Percentiles rank a stretch among this genome's conserved stretches.
phyloP scores from a whole-genome alignment of 176 grass and related monocot genomes.

The Carex scoparia region DNA sequence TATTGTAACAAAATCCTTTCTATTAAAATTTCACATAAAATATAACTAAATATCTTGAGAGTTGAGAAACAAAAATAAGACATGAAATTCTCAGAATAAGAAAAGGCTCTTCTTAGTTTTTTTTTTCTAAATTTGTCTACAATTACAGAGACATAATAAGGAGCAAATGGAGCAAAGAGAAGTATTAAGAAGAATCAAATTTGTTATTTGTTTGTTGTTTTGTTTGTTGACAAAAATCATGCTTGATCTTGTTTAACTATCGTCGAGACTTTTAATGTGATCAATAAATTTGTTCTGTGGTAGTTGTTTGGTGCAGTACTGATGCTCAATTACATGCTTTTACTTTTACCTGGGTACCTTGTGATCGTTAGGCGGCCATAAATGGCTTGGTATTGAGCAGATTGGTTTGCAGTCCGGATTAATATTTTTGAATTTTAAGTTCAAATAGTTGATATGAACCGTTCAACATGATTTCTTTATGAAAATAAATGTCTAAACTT shows the following conservation, averaged over 20 bases:
- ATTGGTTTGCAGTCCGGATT: too few relatives aligned
- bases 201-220: slow-evolving; percentile 8
- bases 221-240: slow-evolving; percentile 2
- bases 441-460: too few relatives aligned
- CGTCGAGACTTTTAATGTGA: neutral
- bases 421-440: too few relatives aligned
- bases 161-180: neutral
- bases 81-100: neutral
- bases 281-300: neutral
- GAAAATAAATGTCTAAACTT: too few relatives aligned
- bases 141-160: slow-evolving; percentile 4
- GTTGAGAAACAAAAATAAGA: neutral
- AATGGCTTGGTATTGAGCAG: neutral
- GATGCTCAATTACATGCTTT: neutral
- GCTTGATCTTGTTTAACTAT: neutral
- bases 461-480: too few relatives aligned
- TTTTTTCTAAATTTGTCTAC: neutral
- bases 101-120: too few relatives aligned
- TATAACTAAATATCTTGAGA: neutral
- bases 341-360: neutral
- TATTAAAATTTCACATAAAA: neutral
- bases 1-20: neutral
- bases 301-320: neutral
- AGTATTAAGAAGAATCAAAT: slow-evolving; percentile 3
- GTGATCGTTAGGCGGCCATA: neutral